Conservation (phyloP, 2,329 filamentous ascomycete genomes). For the Botrytis squamosa region DNA sequence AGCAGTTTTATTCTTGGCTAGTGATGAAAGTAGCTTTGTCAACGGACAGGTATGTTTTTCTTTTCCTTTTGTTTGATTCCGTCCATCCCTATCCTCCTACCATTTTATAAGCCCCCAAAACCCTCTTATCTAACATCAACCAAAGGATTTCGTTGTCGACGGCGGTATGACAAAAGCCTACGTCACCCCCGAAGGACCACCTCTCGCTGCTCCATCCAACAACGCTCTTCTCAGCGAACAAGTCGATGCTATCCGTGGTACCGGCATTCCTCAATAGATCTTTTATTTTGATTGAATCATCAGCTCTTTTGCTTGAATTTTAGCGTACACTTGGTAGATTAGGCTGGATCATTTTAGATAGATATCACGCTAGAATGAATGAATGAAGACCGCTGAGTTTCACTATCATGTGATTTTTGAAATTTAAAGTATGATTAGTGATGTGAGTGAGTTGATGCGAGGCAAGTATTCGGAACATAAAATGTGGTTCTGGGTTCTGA, state of each 20-base stretch:
- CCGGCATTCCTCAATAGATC: conserved; percentile 19
- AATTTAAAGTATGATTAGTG: not conserved
- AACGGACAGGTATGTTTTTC: conserved; percentile 56
- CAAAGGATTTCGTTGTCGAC: conserved; percentile 84
- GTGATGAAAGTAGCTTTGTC: conserved; percentile 72
- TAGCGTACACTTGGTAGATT: not conserved
- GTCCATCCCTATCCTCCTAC: not conserved
- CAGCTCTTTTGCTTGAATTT: not conserved
- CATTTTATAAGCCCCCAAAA: not conserved
- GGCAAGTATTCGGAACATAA: not conserved
- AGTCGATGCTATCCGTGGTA: conserved; percentile 39
- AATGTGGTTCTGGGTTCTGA: not conserved
- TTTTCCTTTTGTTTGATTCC: too few relatives aligned
- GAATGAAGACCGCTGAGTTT: not conserved
- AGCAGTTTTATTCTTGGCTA: conserved; percentile 71
- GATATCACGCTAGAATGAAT: not conserved
- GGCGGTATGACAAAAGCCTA: conserved; percentile 96
- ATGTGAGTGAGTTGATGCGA: not conserved
- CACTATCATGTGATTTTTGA: not conserved
- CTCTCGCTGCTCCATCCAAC: conserved; percentile 53
- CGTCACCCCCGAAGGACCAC: conserved; percentile 63
- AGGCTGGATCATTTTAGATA: not conserved
- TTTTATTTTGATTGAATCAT: not conserved
- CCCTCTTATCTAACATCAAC: not conserved
- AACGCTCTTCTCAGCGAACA: conserved; percentile 39